A percentile compares a stretch with the other conserved stretches of the same genome.
These are phyloP conservation scores for Xylariomycetidae sp. DNA, from an alignment of 2,329 filamentous ascomycete species.

Conservation along the genomic window DNA sequence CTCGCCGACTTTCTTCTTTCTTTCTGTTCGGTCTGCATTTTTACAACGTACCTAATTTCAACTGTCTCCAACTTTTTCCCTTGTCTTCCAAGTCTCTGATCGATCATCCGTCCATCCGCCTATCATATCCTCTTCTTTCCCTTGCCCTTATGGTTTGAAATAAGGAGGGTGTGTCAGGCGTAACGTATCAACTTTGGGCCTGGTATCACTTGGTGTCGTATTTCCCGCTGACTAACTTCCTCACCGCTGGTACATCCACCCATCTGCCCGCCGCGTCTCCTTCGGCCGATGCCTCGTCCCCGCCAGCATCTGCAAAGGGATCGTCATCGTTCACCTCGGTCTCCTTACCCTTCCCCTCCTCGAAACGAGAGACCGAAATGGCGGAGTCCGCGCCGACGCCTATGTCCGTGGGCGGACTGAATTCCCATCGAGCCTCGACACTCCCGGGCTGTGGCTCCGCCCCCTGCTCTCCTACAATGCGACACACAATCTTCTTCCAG, in stretches of 20 bases:
- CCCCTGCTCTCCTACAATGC: conserved; percentile 69
- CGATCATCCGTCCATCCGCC: too few species aligned
- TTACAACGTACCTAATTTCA: too few species aligned
- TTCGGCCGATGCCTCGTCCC: conserved; percentile 24
- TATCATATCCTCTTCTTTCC: too few species aligned
- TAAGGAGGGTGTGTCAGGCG: too few species aligned
- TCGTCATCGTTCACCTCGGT: conserved; percentile 45
- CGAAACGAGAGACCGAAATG: conserved; percentile 58
- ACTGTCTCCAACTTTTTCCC: too few species aligned
- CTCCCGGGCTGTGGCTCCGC: conserved; percentile 67
- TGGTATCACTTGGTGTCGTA: conserved; percentile 61
- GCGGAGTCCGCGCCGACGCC: conserved; percentile 37
- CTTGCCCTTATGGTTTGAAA: too few species aligned
- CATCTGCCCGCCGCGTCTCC: too few species aligned
- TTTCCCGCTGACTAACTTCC: conserved; percentile 70
- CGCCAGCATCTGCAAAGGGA: conserved; percentile 64
- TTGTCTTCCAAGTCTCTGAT: too few species aligned
- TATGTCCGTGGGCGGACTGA: conserved; percentile 32
- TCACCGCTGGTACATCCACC: conserved; percentile 61
- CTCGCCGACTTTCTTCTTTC: too few species aligned
- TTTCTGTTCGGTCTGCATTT: too few species aligned
- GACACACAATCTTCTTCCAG: conserved; percentile 74
- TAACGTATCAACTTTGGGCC: too few species aligned
- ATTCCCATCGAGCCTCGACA: conserved; percentile 81
- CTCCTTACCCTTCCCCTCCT: conserved; percentile 50